Evolutionary conservation across 1,139 yeast genomes (phyloP).

Genomic region (Candida albicans): DNA sequence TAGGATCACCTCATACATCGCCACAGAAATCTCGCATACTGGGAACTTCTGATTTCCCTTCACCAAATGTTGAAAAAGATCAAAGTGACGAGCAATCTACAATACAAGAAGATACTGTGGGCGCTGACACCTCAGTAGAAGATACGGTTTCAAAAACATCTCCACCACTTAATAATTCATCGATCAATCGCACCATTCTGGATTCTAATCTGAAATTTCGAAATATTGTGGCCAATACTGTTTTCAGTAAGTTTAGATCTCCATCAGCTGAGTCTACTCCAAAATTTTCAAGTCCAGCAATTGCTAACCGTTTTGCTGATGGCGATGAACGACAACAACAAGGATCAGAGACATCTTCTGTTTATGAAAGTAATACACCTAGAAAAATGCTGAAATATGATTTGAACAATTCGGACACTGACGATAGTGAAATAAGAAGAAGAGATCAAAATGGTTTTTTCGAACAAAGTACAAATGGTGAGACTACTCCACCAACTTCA

Average conservation of each 20-base stretch:
- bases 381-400: constrained; percentile 1
- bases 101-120: constrained; percentile 3
- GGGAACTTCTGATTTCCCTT: constrained; percentile 15
- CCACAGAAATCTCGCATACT: constrained; percentile 6
- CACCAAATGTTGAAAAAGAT: constrained; percentile 14
- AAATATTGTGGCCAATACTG: constrained; percentile 36
- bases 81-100: constrained; percentile 7
- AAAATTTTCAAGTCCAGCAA: constrained; percentile 7
- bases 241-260: constrained; percentile 40
- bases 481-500: constrained; percentile 26
- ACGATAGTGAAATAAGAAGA: constrained; percentile 8
- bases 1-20: constrained; percentile 2
- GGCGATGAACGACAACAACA: not conserved
- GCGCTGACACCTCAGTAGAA: not conserved
- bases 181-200: constrained; percentile 8
- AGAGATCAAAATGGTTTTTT: constrained; percentile 14
- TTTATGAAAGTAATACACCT: not conserved
- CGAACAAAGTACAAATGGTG: constrained; percentile 21
- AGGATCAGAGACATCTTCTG: not conserved
- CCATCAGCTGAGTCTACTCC: constrained; percentile 13
- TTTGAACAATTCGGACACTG: constrained; percentile 9
- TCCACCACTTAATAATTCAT: not conserved
- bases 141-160: not conserved
- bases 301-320: not conserved
- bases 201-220: constrained; percentile 9